phyloP scores from a whole-genome alignment of 768 basidiomycete species.

The Phaeotremella fagi region DNA sequence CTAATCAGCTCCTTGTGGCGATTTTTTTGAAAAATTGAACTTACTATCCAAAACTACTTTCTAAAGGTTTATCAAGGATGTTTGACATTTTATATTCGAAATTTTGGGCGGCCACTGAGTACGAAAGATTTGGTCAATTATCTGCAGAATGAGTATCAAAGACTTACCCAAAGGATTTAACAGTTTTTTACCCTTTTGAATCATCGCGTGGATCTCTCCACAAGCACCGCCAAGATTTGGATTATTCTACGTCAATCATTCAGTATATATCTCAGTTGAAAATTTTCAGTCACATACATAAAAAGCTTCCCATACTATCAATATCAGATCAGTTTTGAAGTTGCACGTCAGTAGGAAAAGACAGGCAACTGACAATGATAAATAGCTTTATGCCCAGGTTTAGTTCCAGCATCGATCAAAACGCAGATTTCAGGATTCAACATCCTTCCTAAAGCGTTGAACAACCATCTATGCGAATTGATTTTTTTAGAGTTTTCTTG shows the following conservation, averaged over 20 bases:
- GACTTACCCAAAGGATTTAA: slow-evolving; percentile 59
- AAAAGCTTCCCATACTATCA: slow-evolving; percentile 47
- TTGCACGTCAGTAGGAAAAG: slow-evolving; percentile 56
- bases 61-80: slow-evolving; percentile 75
- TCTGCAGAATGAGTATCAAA: slow-evolving; percentile 48
- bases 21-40: neutral
- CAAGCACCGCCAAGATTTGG: slow-evolving; percentile 61
- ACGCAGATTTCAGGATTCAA: slow-evolving; percentile 89
- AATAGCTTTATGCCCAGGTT: slow-evolving; percentile 92
- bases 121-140: no score
- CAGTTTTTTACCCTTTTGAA: slow-evolving; percentile 75
- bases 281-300: slow-evolving; percentile 36
- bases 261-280: neutral
- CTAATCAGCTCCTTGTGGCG: neutral
- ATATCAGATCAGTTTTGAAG: slow-evolving; percentile 5
- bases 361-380: slow-evolving; percentile 61
- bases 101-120: slow-evolving; percentile 79
- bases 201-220: slow-evolving; percentile 96
- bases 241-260: slow-evolving; percentile 23
- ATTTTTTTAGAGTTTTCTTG: slow-evolving; percentile 93
- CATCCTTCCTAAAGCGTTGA: slow-evolving; percentile 84
- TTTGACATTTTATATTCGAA: slow-evolving; percentile 98
- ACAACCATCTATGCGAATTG: slow-evolving; percentile 78
- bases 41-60: slow-evolving; percentile 85
- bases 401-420: slow-evolving; percentile 90